Evolutionary conservation across 73 alveolate genomes (phyloP).

Genomic region (Loxodes magnus): DNA sequence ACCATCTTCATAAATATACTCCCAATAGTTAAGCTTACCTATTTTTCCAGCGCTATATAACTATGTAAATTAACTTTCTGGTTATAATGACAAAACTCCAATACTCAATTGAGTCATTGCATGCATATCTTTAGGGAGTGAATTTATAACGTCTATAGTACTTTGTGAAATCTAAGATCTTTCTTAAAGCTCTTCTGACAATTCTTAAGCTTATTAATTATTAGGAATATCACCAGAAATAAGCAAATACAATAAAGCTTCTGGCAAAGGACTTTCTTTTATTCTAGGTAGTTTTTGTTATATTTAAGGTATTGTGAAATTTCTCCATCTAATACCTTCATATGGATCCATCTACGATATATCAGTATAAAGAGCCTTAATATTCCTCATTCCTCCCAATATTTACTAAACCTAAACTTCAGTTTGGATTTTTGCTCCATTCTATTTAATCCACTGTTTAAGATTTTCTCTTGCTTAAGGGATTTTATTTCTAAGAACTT

Average conservation of each 20-base stretch:
- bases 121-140: conserved; percentile 49
- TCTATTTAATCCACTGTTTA: conserved; percentile 29
- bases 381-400: conserved; percentile 82
- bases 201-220: conserved; percentile 24
- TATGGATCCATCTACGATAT: conserved; percentile 59
- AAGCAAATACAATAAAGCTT: conserved; percentile 64
- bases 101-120: conserved; percentile 68
- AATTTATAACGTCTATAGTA: conserved; percentile 20
- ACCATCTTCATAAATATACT: conserved; percentile 53
- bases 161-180: conserved; percentile 48
- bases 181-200: conserved; percentile 30
- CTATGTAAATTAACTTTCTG: conserved; percentile 42
- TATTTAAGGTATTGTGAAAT: conserved; percentile 40
- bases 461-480: conserved; percentile 28
- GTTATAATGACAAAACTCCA: conserved; percentile 47
- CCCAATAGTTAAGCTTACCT: conserved; percentile 61
- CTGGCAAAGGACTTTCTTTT: conserved; percentile 64
- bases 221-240: conserved; percentile 74
- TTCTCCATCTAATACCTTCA: conserved; percentile 62
- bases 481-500: conserved; percentile 31
- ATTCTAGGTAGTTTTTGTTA: conserved; percentile 23
- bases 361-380: conserved; percentile 61
- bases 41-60: conserved; percentile 46
- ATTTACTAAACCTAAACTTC: conserved; percentile 58
- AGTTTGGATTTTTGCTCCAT: conserved; percentile 42